These are phyloP conservation scores for Coemansia sp. DNA, from an alignment of 192 early-diverging fungal genomes.

Conservation along the genomic window DNA sequence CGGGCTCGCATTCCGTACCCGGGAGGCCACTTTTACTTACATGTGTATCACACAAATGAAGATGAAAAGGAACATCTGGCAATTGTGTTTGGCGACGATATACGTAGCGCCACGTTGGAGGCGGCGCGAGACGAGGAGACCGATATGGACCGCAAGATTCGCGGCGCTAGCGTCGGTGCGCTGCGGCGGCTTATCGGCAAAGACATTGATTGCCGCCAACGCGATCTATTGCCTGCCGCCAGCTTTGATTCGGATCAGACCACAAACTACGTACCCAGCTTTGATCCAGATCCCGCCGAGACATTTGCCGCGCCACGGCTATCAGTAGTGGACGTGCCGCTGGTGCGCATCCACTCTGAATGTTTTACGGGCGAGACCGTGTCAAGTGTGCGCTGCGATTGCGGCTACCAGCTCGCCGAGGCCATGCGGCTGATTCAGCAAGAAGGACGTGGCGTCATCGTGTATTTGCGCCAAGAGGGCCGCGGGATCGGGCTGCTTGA, in stretches of 20 bases:
- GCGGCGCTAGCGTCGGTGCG: constrained; percentile 73
- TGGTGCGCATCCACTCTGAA: constrained; percentile 93
- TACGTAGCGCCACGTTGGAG: constrained; percentile 71
- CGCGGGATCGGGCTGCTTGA: constrained; percentile 92
- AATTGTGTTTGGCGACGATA: constrained; percentile 86
- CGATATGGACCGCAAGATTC: constrained; percentile 72
- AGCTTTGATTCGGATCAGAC: not conserved
- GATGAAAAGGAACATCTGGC: constrained; percentile 94
- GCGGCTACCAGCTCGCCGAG: constrained; percentile 90
- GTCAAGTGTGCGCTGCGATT: constrained; percentile 88
- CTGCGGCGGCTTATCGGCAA: constrained; percentile 46
- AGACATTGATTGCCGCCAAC: constrained; percentile 26
- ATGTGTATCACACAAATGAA: constrained; percentile 79
- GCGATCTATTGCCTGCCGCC: not conserved
- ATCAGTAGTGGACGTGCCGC: constrained; percentile 56
- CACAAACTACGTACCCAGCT: not conserved
- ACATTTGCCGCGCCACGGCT: constrained; percentile 35
- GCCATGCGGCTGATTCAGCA: constrained; percentile 85
- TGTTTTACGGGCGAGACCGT: constrained; percentile 98
- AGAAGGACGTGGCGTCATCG: constrained; percentile 86
- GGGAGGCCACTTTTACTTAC: constrained; percentile 76
- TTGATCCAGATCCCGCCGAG: constrained; percentile 40
- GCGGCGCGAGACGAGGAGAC: constrained; percentile 65
- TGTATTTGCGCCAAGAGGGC: constrained; percentile 96
- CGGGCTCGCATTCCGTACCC: constrained; percentile 78